A percentile compares a stretch with the other conserved stretches of the same genome.
phyloP scores from a whole-genome alignment of 176 grass and related monocot genomes.

The Thalia dealbata region DNA sequence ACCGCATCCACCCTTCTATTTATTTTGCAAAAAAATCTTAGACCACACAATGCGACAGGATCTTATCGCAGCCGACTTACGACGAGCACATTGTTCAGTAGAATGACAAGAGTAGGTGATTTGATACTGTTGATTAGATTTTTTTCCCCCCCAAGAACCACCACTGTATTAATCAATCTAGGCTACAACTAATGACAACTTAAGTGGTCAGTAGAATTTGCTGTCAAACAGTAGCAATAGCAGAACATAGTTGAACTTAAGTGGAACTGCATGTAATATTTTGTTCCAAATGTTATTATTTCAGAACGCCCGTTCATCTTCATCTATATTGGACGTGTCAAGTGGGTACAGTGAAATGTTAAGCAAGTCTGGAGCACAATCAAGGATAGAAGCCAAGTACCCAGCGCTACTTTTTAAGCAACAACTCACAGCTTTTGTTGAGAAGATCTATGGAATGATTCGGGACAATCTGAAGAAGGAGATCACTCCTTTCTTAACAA shows the following conservation, averaged over 20 bases:
- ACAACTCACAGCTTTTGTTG: conserved; percentile 79
- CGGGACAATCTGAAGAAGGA: conserved; percentile 89
- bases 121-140: neutral
- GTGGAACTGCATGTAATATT: no score
- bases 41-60: conserved; percentile 51
- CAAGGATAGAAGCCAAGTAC: conserved; percentile 80
- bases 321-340: conserved; percentile 45
- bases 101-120: conserved; percentile 58
- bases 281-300: neutral
- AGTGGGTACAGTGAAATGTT: conserved; percentile 88
- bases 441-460: conserved; percentile 92
- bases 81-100: conserved; percentile 58
- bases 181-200: no score
- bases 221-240: no score
- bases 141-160: neutral
- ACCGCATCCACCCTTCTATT: conserved; percentile 72
- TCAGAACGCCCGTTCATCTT: conserved; percentile 61
- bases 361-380: conserved; percentile 36
- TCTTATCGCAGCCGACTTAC: conserved; percentile 36
- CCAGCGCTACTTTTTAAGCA: conserved; percentile 88
- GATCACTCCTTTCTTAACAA: conserved; percentile 61
- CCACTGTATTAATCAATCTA: no score
- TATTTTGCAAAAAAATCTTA: conserved; percentile 74
- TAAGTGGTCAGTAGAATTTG: no score
- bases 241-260: no score